These are phyloP conservation scores for Graphilbum sp. DNA, from an alignment of 2,329 filamentous ascomycete species.

Conservation along the genomic window DNA sequence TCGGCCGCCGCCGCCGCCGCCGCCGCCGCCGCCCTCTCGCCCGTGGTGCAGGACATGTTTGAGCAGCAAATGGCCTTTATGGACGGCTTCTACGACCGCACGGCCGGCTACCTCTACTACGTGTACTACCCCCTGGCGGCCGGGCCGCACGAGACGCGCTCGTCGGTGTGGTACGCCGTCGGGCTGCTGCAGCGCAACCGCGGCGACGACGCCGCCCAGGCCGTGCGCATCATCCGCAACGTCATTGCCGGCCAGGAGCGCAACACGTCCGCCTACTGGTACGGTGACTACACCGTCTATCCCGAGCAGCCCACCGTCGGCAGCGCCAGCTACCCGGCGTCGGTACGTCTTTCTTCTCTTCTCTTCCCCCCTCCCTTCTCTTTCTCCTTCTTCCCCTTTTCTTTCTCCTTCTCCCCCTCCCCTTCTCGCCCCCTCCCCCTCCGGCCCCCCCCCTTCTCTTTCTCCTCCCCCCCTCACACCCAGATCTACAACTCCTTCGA, in stretches of 20 bases:
- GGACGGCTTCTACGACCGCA: slow-evolving; percentile 36
- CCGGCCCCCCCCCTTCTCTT: no score
- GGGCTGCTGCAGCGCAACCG: slow-evolving; percentile 39
- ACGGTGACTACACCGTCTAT: slow-evolving; percentile 34
- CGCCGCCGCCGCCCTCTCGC: no score
- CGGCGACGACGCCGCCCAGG: slow-evolving; percentile 9
- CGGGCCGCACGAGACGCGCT: slow-evolving; percentile 39
- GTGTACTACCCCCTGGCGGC: slow-evolving; percentile 25
- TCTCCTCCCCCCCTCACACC: no score
- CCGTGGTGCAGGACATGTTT: slow-evolving; percentile 20
- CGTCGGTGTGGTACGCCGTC: slow-evolving; percentile 41
- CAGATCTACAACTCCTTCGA: slow-evolving; percentile 42
- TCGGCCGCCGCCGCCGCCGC: no score
- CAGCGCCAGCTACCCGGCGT: slow-evolving; percentile 24
- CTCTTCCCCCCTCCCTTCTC: no score
- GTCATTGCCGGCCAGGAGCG: slow-evolving; percentile 36
- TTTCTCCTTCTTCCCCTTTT: no score
- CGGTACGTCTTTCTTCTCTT: background rate
- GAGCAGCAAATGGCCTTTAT: slow-evolving; percentile 37
- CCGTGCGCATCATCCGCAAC: slow-evolving; percentile 18
- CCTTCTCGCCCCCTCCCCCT: no score
- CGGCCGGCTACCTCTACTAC: slow-evolving; percentile 35
- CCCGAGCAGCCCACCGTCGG: slow-evolving; percentile 43
- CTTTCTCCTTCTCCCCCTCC: no score
- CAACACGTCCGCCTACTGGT: slow-evolving; percentile 32